Evolutionary conservation across 345 rosid genomes (phyloP).

Genomic region (Capsella bursapastoris): DNA sequence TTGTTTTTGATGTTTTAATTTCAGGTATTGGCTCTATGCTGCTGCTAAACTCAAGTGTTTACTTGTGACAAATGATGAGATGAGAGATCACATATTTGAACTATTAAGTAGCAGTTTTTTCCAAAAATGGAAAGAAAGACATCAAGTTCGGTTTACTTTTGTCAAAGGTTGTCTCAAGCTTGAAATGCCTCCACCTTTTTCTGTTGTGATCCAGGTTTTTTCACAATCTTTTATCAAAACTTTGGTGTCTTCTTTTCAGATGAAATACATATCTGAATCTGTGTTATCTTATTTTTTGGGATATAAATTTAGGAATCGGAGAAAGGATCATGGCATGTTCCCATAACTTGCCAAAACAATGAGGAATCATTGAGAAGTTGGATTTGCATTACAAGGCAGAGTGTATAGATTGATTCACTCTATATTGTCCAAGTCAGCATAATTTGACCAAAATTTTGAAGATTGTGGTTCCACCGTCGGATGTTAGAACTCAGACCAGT

Average conservation of each 20-base stretch:
- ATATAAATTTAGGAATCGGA: conserved; percentile 66
- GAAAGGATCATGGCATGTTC: conserved; percentile 88
- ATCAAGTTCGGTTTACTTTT: conserved; percentile 77
- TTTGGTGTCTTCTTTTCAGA: not conserved
- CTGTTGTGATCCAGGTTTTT: conserved; percentile 69
- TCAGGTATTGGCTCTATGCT: conserved; percentile 91
- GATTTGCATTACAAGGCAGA: conserved; percentile 62
- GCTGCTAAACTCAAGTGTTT: conserved; percentile 74
- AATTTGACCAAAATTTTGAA: not conserved
- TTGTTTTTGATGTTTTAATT: not conserved
- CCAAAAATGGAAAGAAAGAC: conserved; percentile 81
- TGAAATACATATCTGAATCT: not conserved
- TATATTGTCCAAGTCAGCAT: not conserved
- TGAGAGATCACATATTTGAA: conserved; percentile 96
- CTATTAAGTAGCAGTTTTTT: conserved; percentile 72
- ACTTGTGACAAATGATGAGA: conserved; percentile 85
- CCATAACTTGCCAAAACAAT: conserved; percentile 42
- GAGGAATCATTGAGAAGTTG: conserved; percentile 51
- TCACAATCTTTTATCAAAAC: not conserved
- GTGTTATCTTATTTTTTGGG: not conserved
- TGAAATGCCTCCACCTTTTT: conserved; percentile 71
- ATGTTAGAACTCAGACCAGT: not conserved
- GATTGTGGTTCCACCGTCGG: not conserved
- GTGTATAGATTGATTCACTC: not conserved
- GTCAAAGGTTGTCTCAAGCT: conserved; percentile 62